Evolutionary conservation across 495 filamentous ascomycete species (phyloP), one percentile per base, ranked within the genome.

Genomic region (Penicillium cataractarum): DNA sequence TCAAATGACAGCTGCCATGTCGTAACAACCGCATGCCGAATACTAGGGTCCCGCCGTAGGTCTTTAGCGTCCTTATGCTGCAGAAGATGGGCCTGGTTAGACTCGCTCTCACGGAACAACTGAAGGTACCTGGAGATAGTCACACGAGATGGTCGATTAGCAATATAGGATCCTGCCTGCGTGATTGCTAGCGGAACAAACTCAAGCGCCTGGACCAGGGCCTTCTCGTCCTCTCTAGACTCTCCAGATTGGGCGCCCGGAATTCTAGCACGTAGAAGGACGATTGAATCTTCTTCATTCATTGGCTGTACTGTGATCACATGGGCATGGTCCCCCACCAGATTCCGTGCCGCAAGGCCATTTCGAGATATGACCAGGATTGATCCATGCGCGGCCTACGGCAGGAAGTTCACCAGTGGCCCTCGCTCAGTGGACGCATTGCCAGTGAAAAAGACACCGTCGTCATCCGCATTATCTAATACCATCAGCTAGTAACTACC

Each of bases 1-100:
- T 80, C 62, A 40, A 83, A 82, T 5, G 81, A 84, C n/a, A 84
- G 66, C 21, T 77, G 63, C 80, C 76, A 84, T 10, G 81, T 84
- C 7, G 61, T 69, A 10, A 73, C 66, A 0, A 84, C 70, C 0
- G 80, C 70, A 62, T 83, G 82, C 15, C 65, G 61, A 0, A 62
- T 61, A 8, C 71, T 69, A 24, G 37, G n/a, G 63, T 82, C 74
- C 50, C 79, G 58, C n/a, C 69, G 32, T 3, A 73, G 48, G 57
- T 79, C 79, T 21, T 73, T 65, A 40, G 77, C 78, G 1, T 78
- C 73, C 62, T 76, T 60, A 56, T 73, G 70, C 9, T 82, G 71
- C 6, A 79, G 65, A 2, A 29, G 74, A 58, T 29, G 66, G 56
- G 21, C 72, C 66, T 15, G 65, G 22, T 37, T 49, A 19, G 44